Evolutionary conservation across 768 basidiomycete genomes (phyloP).

Genomic region (Calocybe gangraenosa): DNA sequence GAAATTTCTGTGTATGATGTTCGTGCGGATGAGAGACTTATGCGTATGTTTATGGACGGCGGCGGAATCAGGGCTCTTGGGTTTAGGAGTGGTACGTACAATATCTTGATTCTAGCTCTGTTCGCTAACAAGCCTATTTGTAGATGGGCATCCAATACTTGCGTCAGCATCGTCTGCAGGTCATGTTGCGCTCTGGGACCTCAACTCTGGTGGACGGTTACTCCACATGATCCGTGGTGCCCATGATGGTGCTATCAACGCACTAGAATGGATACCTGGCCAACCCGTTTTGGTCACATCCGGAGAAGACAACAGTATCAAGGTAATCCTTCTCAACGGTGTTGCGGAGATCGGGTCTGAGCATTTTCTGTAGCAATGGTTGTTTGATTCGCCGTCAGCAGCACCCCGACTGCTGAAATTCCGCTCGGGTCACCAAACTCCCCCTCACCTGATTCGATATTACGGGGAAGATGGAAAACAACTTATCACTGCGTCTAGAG

Average conservation of each 20-base stretch:
- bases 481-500: conserved; percentile 82
- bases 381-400: conserved; percentile 88
- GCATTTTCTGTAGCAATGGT: conserved; percentile 75
- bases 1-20: conserved; percentile 88
- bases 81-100: conserved; percentile 73
- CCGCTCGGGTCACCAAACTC: conserved; percentile 87
- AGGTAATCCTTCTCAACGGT: conserved; percentile 43
- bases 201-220: conserved; percentile 76
- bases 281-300: conserved; percentile 89
- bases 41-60: conserved; percentile 89
- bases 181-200: conserved; percentile 91
- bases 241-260: conserved; percentile 81
- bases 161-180: conserved; percentile 86
- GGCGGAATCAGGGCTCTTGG: conserved; percentile 71
- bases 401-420: conserved; percentile 87
- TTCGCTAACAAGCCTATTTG: not conserved
- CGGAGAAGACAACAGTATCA: conserved; percentile 92
- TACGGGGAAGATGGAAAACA: conserved; percentile 98
- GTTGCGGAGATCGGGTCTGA: not conserved
- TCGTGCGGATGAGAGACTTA: conserved; percentile 82
- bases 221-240: conserved; percentile 85
- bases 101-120: not conserved
- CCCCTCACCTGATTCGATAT: conserved; percentile 89
- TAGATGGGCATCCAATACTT: conserved; percentile 85
- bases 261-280: conserved; percentile 88